phyloP scores from a whole-genome alignment of 257 asterid species.

The Anisodus tanguticus region DNA sequence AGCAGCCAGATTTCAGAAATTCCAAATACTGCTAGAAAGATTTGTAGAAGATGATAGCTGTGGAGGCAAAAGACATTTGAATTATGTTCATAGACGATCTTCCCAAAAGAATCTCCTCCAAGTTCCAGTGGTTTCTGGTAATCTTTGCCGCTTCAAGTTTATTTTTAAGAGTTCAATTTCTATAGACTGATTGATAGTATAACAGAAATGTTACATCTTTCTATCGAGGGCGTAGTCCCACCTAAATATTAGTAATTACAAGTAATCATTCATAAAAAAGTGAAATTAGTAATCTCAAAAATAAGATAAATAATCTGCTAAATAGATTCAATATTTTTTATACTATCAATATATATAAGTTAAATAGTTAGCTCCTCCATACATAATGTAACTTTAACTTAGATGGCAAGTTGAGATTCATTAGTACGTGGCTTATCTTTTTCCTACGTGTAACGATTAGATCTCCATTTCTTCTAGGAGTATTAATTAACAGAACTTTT shows the following conservation, averaged over 20 bases:
- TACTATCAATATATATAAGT: background rate
- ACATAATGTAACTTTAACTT: background rate
- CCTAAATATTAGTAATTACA: background rate
- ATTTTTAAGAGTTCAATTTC: background rate
- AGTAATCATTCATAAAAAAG: background rate
- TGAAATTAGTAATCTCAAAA: background rate
- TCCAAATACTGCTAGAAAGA: conserved; percentile 53
- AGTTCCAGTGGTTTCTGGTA: conserved; percentile 64
- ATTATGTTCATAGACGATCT: conserved; percentile 44
- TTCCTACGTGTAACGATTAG: conserved; percentile 1
- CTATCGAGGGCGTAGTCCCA: background rate
- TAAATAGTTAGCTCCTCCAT: background rate
- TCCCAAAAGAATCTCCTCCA: conserved; percentile 53
- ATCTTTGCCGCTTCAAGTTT: background rate
- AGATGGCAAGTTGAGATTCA: conserved; percentile 29
- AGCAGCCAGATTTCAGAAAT: conserved; percentile 48
- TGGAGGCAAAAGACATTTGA: conserved; percentile 38
- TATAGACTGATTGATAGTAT: background rate
- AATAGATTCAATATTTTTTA: background rate
- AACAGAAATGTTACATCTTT: background rate
- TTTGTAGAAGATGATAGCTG: conserved; percentile 55
- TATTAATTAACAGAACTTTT: background rate
- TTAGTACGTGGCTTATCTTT: conserved; percentile 25
- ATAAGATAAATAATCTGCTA: background rate
- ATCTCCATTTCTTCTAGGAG: background rate